phyloP scores from a whole-genome alignment of 148 eudicot species.

The Cornus kousa region DNA sequence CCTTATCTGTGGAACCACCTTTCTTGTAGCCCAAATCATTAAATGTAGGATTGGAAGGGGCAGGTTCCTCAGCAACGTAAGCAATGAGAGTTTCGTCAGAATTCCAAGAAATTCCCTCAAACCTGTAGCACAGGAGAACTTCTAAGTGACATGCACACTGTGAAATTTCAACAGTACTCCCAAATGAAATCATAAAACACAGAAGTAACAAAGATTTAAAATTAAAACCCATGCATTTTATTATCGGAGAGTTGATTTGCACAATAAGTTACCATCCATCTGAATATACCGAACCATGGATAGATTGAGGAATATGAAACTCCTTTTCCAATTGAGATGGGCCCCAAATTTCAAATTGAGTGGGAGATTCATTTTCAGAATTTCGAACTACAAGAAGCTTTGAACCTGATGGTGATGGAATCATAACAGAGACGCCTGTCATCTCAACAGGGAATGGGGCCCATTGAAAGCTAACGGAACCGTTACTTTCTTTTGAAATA shows the following conservation, averaged over 20 bases:
- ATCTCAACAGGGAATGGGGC: slow-evolving; percentile 81
- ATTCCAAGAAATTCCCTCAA: slow-evolving; percentile 95
- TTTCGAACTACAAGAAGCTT: slow-evolving; percentile 84
- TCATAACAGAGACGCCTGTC: slow-evolving; percentile 59
- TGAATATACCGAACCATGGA: slow-evolving; percentile 79
- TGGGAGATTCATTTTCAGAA: slow-evolving; percentile 73
- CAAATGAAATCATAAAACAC: background rate
- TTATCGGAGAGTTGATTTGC: background rate
- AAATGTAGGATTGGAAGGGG: slow-evolving; percentile 64
- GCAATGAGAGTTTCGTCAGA: slow-evolving; percentile 79
- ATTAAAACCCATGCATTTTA: background rate
- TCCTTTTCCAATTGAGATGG: slow-evolving; percentile 70
- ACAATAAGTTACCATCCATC: slow-evolving; percentile 75
- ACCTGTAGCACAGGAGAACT: slow-evolving; percentile 41
- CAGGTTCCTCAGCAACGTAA: slow-evolving; percentile 92
- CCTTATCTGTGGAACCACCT: slow-evolving; percentile 57
- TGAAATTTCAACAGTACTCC: background rate
- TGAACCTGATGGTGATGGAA: slow-evolving; percentile 95
- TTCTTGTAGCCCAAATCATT: slow-evolving; percentile 54
- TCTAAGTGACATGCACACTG: background rate
- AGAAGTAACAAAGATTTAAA: background rate
- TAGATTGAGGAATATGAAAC: slow-evolving; percentile 64
- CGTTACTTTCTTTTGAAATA: slow-evolving; percentile 38
- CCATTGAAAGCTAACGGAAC: slow-evolving; percentile 62
- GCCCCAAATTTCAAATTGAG: slow-evolving; percentile 80